Evolutionary conservation across 768 basidiomycete genomes (phyloP).

Genomic region (Imleria badia): DNA sequence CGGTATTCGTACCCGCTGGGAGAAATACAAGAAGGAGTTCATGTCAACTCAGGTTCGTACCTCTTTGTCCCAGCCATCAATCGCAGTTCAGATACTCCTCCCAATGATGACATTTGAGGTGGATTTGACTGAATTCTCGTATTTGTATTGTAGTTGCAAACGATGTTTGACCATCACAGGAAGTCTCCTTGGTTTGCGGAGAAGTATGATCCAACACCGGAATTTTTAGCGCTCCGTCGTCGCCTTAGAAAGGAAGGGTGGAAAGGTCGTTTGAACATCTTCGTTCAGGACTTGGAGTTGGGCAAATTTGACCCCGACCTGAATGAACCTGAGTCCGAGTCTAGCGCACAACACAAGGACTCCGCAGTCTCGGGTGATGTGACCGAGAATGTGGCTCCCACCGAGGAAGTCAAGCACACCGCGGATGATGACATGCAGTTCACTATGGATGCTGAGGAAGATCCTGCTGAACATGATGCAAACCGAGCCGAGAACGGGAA

Average conservation of each 20-base stretch:
- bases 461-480: constrained; percentile 58
- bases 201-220: constrained; percentile 82
- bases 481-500: constrained; percentile 63
- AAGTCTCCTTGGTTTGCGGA: constrained; percentile 97
- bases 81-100: constrained; percentile 13
- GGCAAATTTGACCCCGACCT: constrained; percentile 85
- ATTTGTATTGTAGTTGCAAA: constrained; percentile 76
- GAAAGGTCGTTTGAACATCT: constrained; percentile 68
- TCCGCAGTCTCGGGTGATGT: constrained; percentile 37
- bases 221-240: constrained; percentile 67
- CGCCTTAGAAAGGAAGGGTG: constrained; percentile 85
- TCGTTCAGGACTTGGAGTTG: constrained; percentile 76
- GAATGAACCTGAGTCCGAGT: constrained; percentile 57
- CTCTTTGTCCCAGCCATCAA: constrained; percentile 14
- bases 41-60: constrained; percentile 79
- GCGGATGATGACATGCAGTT: constrained; percentile 78
- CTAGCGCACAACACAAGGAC: constrained; percentile 55
- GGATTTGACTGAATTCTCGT: constrained; percentile 26
- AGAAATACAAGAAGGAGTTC: constrained; percentile 93
- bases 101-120: constrained; percentile 5
- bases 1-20: constrained; percentile 82
- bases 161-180: constrained; percentile 93
- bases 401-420: constrained; percentile 54
- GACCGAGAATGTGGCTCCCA: constrained; percentile 31
- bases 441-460: constrained; percentile 70